Percentiles rank a stretch among this genome's conserved stretches.
Evolutionary conservation across 208 protist species (phyloP).

Genomic region (Leishmania braziliensis): DNA sequence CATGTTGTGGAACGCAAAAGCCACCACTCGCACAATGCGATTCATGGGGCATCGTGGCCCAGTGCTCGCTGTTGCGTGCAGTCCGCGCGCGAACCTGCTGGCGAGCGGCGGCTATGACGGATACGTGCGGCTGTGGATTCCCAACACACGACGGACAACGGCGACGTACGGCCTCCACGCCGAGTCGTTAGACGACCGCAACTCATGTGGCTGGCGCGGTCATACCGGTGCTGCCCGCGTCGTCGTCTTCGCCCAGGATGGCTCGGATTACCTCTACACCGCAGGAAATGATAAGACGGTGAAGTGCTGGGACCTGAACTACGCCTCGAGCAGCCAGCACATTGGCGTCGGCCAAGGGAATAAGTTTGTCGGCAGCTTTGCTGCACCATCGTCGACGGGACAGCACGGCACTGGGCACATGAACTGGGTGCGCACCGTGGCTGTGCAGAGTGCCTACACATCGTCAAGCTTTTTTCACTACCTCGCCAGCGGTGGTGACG

Average conservation of each 20-base stretch:
- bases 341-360: conserved; percentile 23
- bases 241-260: conserved; percentile 70
- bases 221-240: conserved; percentile 76
- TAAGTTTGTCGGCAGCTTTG: conserved; percentile 58
- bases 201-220: conserved; percentile 38
- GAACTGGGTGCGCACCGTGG: conserved; percentile 80
- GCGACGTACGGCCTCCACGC: conserved; percentile 24
- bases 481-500: conserved; percentile 85
- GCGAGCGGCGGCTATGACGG: conserved; percentile 84
- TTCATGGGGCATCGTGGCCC: conserved; percentile 78
- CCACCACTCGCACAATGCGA: conserved; percentile 75
- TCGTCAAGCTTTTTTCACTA: conserved; percentile 35
- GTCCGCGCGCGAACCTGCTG: conserved; percentile 53
- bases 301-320: conserved; percentile 80
- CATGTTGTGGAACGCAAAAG: conserved; percentile 84
- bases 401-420: conserved; percentile 52
- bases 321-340: conserved; percentile 14
- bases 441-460: conserved; percentile 44
- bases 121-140: conserved; percentile 84
- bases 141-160: conserved; percentile 45
- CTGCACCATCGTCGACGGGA: conserved; percentile 9
- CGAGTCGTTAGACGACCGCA: conserved; percentile 7
- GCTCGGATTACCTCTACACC: conserved; percentile 68
- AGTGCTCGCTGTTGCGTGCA: conserved; percentile 62
- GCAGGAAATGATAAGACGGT: conserved; percentile 84